Conservation (phyloP, 768 basidiomycete genomes). For the Bullera alba region DNA sequence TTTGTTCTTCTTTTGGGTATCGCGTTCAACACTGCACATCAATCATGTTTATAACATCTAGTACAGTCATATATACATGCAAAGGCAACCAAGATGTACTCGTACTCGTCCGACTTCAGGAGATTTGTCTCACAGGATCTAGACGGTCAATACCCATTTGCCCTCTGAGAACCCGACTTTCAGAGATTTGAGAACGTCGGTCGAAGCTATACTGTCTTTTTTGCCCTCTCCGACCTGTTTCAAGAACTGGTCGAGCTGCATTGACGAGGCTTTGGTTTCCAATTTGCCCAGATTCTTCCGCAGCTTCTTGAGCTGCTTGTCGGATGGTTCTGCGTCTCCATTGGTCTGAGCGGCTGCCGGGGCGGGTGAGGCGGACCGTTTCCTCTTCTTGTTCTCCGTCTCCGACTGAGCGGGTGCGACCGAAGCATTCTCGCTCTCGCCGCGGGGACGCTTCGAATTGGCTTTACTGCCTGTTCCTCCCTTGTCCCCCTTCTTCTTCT, state of each 20-base stretch:
- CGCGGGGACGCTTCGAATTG: conserved; percentile 30
- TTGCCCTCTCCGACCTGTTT: not conserved
- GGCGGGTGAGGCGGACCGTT: conserved; percentile 19
- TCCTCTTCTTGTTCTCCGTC: conserved; percentile 20
- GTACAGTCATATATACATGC: not conserved
- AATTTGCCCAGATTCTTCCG: not conserved
- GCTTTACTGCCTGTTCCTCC: conserved; percentile 42
- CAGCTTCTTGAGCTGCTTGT: not conserved
- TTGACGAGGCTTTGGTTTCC: not conserved
- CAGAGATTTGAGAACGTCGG: conserved; percentile 8
- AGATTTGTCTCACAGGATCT: too few relatives aligned
- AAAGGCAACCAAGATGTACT: not conserved
- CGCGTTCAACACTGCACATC: too few relatives aligned
- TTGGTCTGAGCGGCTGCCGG: conserved; percentile 3
- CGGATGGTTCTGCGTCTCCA: conserved; percentile 3
- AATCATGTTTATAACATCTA: too few relatives aligned
- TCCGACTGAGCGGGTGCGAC: not conserved
- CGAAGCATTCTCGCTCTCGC: not conserved
- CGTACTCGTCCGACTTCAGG: too few relatives aligned
- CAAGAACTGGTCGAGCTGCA: not conserved
- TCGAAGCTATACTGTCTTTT: not conserved
- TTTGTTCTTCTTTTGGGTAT: too few relatives aligned
- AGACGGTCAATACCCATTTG: conserved; percentile 17
- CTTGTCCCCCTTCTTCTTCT: conserved; percentile 43
- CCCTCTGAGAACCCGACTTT: conserved; percentile 11